These are phyloP conservation scores for Cyclocybe aegerita DNA, from an alignment of 768 basidiomycete genomes.

Conservation along the genomic window DNA sequence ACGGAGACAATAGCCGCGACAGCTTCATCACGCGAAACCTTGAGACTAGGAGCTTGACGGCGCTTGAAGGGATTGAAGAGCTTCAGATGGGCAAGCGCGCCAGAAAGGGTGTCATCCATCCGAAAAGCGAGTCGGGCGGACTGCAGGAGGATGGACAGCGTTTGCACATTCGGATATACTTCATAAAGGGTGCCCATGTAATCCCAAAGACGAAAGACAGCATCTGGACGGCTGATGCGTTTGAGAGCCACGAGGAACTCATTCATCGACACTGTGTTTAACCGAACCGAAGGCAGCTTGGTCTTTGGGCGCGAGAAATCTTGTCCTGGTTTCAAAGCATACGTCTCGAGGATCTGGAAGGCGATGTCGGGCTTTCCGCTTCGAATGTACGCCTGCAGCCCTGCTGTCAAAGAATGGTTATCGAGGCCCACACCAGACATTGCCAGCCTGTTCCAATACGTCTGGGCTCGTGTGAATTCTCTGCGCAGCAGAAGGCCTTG, in stretches of 20 bases:
- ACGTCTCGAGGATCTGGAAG: slow-evolving; percentile 47
- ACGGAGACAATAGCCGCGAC: slow-evolving; percentile 25
- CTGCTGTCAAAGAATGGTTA: slow-evolving; percentile 44
- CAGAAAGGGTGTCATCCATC: slow-evolving; percentile 50
- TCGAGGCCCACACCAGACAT: slow-evolving; percentile 39
- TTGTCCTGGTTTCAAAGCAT: slow-evolving; percentile 16
- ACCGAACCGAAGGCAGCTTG: slow-evolving; percentile 3
- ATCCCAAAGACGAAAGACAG: slow-evolving; percentile 70
- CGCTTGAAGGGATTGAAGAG: slow-evolving; percentile 34
- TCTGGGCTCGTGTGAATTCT: slow-evolving; percentile 37
- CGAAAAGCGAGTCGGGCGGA: slow-evolving; percentile 53
- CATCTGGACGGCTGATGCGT: slow-evolving; percentile 56
- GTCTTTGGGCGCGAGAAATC: neutral
- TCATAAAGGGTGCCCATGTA: slow-evolving; percentile 58
- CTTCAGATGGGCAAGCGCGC: slow-evolving; percentile 46
- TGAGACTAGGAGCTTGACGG: neutral
- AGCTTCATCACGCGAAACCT: slow-evolving; percentile 20
- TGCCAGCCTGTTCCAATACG: slow-evolving; percentile 42
- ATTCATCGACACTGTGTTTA: slow-evolving; percentile 34
- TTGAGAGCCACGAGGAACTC: slow-evolving; percentile 44
- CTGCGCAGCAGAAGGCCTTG: slow-evolving; percentile 48
- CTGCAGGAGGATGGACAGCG: slow-evolving; percentile 62
- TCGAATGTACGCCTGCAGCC: slow-evolving; percentile 48
- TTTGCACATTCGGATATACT: slow-evolving; percentile 49
- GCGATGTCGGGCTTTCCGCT: slow-evolving; percentile 45